These are phyloP conservation scores for Hypoxylon rickii DNA, from an alignment of 495 filamentous ascomycete species.

Conservation along the genomic window DNA sequence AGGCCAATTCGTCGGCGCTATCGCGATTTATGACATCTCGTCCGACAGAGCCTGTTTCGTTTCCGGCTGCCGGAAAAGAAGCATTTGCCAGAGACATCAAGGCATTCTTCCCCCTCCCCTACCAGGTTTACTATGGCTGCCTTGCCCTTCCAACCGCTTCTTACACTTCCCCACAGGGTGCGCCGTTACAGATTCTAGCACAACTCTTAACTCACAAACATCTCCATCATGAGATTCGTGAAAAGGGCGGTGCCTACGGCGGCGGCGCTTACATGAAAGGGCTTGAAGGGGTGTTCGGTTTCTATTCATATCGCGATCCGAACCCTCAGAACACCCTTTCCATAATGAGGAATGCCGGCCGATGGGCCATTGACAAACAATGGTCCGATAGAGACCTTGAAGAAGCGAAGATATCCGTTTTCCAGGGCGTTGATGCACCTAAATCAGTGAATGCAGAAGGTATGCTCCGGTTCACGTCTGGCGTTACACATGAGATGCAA, in stretches of 20 bases:
- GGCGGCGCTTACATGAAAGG: conserved; percentile 83
- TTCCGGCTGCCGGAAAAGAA: conserved; percentile 39
- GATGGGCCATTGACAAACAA: conserved; percentile 78
- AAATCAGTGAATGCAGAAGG: conserved; percentile 86
- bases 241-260: conserved; percentile 97
- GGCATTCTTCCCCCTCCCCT: conserved; percentile 91
- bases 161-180: conserved; percentile 74
- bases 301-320: conserved; percentile 97
- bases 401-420: conserved; percentile 93
- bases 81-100: conserved; percentile 56
- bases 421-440: conserved; percentile 95
- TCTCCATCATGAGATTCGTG: conserved; percentile 94
- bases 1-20: conserved; percentile 73
- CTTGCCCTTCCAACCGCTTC: conserved; percentile 81
- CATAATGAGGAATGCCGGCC: conserved; percentile 81
- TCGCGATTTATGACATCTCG: conserved; percentile 70
- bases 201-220: conserved; percentile 97
- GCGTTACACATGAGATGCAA: conserved; percentile 86
- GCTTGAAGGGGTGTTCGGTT: conserved; percentile 83
- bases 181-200: conserved; percentile 82
- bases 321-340: conserved; percentile 87
- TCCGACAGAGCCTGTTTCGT: conserved; percentile 48
- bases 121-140: conserved; percentile 93
- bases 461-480: conserved; percentile 80
- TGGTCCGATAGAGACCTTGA: conserved; percentile 91